Conservation (phyloP, 2,329 filamentous ascomycete genomes). For the Claviceps sp. region DNA sequence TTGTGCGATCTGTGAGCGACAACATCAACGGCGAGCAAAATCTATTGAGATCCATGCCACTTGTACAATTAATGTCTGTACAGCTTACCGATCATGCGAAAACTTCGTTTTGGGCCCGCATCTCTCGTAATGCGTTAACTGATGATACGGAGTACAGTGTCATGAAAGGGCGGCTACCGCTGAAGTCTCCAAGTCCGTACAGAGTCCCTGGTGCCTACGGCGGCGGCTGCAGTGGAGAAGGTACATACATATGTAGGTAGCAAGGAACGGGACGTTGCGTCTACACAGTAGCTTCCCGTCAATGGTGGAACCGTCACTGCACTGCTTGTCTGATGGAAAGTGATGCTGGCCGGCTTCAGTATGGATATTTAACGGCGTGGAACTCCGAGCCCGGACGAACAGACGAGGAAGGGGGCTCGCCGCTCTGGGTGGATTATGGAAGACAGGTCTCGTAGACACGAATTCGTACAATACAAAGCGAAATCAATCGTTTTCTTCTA, state of each 20-base stretch:
- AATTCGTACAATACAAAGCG: background rate
- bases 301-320: background rate
- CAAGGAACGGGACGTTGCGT: conserved; percentile 4
- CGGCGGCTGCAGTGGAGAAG: background rate
- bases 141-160: background rate
- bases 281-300: conserved; percentile 1
- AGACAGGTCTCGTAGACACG: background rate
- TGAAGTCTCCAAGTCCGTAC: conserved; percentile 1
- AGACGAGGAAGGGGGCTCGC: no score
- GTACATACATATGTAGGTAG: background rate
- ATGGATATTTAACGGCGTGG: background rate
- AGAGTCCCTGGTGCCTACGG: background rate
- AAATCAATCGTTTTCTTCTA: background rate
- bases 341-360: background rate
- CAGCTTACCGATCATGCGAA: background rate
- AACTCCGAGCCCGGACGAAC: background rate
- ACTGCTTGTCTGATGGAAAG: background rate
- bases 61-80: background rate
- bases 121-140: background rate
- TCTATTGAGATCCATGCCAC: background rate
- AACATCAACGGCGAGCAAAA: background rate
- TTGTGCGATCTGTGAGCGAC: background rate
- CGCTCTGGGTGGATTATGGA: background rate
- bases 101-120: background rate
- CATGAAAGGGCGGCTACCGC: background rate